These are phyloP conservation scores for Cyamopsis tetragonoloba DNA, from an alignment of 306 rosid genomes.

Conservation along the genomic window DNA sequence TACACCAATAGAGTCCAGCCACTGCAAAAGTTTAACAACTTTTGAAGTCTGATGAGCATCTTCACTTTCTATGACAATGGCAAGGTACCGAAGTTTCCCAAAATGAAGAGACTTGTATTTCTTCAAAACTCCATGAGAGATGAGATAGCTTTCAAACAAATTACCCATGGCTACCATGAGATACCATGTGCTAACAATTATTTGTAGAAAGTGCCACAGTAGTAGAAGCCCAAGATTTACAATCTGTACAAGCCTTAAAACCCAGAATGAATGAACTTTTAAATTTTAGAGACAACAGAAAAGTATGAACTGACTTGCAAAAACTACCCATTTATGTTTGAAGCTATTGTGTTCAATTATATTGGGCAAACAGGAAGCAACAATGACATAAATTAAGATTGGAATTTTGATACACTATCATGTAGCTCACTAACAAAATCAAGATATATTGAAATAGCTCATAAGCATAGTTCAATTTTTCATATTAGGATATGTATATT, in stretches of 20 bases:
- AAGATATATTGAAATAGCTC: not conserved
- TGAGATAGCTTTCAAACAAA: constrained; percentile 56
- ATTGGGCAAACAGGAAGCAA: not conserved
- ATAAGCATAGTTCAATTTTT: not conserved
- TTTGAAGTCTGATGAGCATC: constrained; percentile 60
- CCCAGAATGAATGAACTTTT: constrained; percentile 30
- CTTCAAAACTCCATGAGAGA: constrained; percentile 54
- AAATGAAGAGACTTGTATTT: constrained; percentile 44
- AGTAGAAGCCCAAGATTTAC: constrained; percentile 50
- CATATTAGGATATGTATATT: not conserved
- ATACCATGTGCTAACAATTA: constrained; percentile 44
- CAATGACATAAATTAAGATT: not conserved
- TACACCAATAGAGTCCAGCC: constrained; percentile 70
- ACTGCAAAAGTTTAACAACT: constrained; percentile 58
- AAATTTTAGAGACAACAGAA: constrained; percentile 8
- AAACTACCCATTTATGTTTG: not conserved
- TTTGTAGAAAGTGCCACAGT: constrained; percentile 66
- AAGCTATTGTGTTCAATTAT: not conserved
- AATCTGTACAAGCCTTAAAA: constrained; percentile 51
- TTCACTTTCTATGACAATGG: constrained; percentile 81
- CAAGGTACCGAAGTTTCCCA: constrained; percentile 54
- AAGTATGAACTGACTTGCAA: not conserved
- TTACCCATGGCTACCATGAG: constrained; percentile 25
- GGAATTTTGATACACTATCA: not conserved
- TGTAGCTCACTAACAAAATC: not conserved